Conservation (phyloP, 192 early-diverging fungal genomes). For the Linnemannia zychae region DNA sequence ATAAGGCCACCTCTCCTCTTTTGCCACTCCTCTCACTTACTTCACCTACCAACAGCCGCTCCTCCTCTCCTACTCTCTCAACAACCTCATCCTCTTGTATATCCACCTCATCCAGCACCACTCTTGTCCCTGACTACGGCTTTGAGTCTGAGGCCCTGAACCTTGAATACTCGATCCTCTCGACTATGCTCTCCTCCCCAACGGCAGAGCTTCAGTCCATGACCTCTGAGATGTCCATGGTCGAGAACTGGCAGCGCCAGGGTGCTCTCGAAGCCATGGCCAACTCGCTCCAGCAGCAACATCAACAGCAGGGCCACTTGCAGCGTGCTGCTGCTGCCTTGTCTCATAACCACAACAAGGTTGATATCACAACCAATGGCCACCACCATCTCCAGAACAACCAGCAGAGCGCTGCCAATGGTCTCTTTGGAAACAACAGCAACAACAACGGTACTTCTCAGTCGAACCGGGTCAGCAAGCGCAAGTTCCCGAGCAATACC, state of each 20-base stretch:
- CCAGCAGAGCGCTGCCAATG: background rate
- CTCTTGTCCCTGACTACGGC: constrained; percentile 53
- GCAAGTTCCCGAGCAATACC: constrained; percentile 59
- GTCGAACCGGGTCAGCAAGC: constrained; percentile 34
- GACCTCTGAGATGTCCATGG: constrained; percentile 58
- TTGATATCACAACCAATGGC: background rate
- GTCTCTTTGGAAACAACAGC: constrained; percentile 9
- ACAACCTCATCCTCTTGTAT: background rate
- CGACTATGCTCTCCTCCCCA: constrained; percentile 82
- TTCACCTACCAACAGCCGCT: background rate
- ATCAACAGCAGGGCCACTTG: constrained; percentile 32
- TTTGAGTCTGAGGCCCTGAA: constrained; percentile 93
- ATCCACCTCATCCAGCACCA: constrained; percentile 13
- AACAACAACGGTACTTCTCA: constrained; percentile 5
- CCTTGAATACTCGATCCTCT: constrained; percentile 92
- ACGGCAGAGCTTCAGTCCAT: constrained; percentile 37
- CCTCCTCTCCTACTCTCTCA: background rate
- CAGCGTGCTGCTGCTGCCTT: constrained; percentile 7
- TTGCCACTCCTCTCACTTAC: background rate
- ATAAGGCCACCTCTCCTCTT: constrained; percentile 14
- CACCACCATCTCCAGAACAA: constrained; percentile 2
- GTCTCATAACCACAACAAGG: constrained; percentile 10
- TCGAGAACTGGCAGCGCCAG: constrained; percentile 55
- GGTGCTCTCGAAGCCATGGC: constrained; percentile 54
- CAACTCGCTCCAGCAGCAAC: constrained; percentile 45